phyloP scores from a whole-genome alignment of 2,329 filamentous ascomycete species.

The Fusarium oligoseptatum region DNA sequence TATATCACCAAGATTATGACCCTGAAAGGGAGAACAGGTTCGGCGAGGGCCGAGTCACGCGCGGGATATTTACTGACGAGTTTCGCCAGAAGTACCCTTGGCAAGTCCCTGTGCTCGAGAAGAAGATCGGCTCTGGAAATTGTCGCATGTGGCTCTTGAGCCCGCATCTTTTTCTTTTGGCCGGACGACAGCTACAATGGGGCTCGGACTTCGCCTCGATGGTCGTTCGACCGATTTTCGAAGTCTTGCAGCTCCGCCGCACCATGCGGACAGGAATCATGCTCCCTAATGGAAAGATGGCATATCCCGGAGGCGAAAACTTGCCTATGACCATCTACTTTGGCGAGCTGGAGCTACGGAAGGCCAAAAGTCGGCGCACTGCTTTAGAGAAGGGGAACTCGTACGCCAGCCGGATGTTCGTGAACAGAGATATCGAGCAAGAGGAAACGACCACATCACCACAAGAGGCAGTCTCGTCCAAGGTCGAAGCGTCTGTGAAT shows the following conservation, averaged over 20 bases:
- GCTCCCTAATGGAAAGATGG: conserved; percentile 1
- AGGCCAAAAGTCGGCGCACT: neutral
- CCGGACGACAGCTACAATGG: neutral
- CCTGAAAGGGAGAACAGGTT: neutral
- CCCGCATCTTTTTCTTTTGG: neutral
- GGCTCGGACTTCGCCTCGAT: neutral
- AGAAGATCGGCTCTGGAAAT: too few species aligned
- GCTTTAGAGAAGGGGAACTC: neutral
- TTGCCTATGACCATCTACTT: neutral
- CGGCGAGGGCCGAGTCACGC: neutral
- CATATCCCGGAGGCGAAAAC: neutral
- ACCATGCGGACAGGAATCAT: neutral
- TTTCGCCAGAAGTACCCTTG: neutral
- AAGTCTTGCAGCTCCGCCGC: neutral
- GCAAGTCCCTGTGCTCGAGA: neutral
- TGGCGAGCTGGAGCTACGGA: neutral
- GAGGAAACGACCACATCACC: neutral
- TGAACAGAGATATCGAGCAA: neutral
- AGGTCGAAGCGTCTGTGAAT: neutral
- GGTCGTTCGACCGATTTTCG: neutral
- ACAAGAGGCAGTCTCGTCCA: neutral
- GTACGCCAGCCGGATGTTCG: neutral
- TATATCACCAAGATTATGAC: neutral
- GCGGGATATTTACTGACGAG: neutral
- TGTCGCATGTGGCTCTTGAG: neutral